phyloP scores from a whole-genome alignment of 208 protist genomes.

The Perkinsela sp. region DNA sequence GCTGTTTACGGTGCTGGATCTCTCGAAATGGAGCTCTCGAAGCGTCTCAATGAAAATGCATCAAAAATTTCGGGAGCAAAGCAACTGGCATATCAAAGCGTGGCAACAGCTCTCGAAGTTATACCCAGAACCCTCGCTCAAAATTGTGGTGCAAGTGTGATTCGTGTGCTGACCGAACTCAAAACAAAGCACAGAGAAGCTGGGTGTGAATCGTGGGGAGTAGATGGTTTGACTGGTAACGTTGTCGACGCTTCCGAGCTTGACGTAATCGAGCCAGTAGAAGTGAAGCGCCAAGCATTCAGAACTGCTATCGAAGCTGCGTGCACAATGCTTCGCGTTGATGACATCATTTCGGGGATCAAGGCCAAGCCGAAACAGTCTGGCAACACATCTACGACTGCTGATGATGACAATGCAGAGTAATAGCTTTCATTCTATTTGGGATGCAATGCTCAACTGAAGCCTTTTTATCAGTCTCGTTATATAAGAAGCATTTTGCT shows the following conservation, averaged over 20 bases:
- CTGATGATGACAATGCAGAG: not conserved
- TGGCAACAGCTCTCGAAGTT: conserved; percentile 77
- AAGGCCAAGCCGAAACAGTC: conserved; percentile 9
- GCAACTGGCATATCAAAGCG: conserved; percentile 84
- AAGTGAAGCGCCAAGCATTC: conserved; percentile 90
- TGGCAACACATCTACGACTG: not conserved
- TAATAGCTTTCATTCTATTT: no score
- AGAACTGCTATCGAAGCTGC: conserved; percentile 93
- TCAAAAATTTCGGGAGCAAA: conserved; percentile 79
- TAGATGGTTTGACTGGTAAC: conserved; percentile 81
- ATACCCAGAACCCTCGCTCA: conserved; percentile 89
- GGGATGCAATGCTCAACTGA: no score
- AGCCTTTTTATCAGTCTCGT: no score
- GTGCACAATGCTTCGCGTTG: conserved; percentile 91
- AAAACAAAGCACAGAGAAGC: conserved; percentile 64
- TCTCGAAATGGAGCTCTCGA: conserved; percentile 82
- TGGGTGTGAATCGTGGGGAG: conserved; percentile 70
- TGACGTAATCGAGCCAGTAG: conserved; percentile 88
- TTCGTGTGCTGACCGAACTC: conserved; percentile 90
- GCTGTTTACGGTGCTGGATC: conserved; percentile 94
- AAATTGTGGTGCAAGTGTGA: conserved; percentile 96
- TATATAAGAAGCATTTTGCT: no score
- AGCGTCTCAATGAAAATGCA: conserved; percentile 63
- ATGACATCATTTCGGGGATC: conserved; percentile 91
- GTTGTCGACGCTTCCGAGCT: conserved; percentile 79